These are phyloP conservation scores for Dendrobium huoshanense DNA, from an alignment of 106 monocot genomes.

Conservation along the genomic window DNA sequence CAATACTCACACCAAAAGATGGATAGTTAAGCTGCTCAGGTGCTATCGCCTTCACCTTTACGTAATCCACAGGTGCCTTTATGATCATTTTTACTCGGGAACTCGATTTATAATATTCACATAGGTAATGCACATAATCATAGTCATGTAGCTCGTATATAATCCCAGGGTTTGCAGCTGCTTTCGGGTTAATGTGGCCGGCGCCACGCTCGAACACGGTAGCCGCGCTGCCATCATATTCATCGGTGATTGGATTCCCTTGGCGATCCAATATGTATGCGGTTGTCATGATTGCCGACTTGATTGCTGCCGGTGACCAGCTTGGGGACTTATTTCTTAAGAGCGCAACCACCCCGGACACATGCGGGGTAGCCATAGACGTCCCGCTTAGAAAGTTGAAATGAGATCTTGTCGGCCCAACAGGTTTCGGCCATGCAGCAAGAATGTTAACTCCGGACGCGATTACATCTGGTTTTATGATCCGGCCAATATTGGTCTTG, in stretches of 20 bases:
- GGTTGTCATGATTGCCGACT: slow-evolving; percentile 35
- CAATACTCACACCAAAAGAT: neutral
- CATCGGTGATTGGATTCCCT: slow-evolving; percentile 16
- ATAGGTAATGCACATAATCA: slow-evolving; percentile 36
- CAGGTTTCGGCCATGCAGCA: slow-evolving; percentile 19
- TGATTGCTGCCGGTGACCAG: slow-evolving; percentile 35
- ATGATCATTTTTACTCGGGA: neutral
- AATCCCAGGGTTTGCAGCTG: slow-evolving; percentile 29
- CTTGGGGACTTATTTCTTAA: slow-evolving; percentile 18
- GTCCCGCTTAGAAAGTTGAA: slow-evolving; percentile 38
- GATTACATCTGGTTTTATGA: slow-evolving; percentile 30
- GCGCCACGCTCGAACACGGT: slow-evolving; percentile 35
- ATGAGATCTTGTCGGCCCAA: slow-evolving; percentile 14
- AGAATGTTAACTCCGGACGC: slow-evolving; percentile 49
- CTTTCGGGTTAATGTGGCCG: slow-evolving; percentile 26
- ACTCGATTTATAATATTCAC: neutral
- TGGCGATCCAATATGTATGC: slow-evolving; percentile 8
- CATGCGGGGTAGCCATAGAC: slow-evolving; percentile 45
- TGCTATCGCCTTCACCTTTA: neutral
- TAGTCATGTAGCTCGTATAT: slow-evolving; percentile 21
- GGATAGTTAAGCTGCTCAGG: slow-evolving; percentile 14
- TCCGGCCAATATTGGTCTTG: slow-evolving; percentile 20
- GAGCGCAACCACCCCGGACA: slow-evolving; percentile 31
- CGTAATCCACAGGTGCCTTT: neutral
- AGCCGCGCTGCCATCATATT: slow-evolving; percentile 9